Evolutionary conservation across 306 rosid genomes (phyloP).

Genomic region (Cucumis cinereus): DNA sequence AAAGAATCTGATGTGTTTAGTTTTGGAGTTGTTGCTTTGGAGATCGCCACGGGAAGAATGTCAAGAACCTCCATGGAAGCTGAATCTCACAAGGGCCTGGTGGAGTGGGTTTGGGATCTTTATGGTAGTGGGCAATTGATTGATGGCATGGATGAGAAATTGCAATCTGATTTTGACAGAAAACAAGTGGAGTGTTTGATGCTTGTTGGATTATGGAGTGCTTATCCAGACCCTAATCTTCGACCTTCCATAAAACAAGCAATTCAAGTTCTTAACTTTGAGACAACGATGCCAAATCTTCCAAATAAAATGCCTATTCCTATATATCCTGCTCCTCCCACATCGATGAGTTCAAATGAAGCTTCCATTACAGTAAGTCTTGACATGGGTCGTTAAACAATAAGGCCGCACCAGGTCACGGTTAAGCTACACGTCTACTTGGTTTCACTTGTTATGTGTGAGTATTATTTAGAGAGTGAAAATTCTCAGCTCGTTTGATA

Average conservation of each 20-base stretch:
- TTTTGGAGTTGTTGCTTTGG: not conserved
- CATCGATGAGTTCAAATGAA: not conserved
- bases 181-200: not conserved
- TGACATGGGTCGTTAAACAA: not conserved
- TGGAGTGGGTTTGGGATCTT: not conserved
- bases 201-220: not conserved
- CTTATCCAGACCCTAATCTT: not conserved
- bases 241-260: not conserved
- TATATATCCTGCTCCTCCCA: not conserved
- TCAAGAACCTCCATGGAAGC: not conserved
- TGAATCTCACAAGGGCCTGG: not conserved
- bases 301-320: not conserved
- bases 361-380: not conserved
- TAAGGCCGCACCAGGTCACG: not conserved
- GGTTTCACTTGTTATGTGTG: too few relatives aligned
- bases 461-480: too few relatives aligned
- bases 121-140: not conserved
- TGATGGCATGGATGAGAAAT: not conserved
- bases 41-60: not conserved
- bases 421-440: not conserved
- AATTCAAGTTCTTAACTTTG: not conserved
- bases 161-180: not conserved
- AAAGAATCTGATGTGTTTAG: not conserved
- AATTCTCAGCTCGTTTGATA: too few relatives aligned
- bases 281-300: not conserved